Conservation (phyloP, 208 protist genomes). For the Acanthamoeba royreba region DNA sequence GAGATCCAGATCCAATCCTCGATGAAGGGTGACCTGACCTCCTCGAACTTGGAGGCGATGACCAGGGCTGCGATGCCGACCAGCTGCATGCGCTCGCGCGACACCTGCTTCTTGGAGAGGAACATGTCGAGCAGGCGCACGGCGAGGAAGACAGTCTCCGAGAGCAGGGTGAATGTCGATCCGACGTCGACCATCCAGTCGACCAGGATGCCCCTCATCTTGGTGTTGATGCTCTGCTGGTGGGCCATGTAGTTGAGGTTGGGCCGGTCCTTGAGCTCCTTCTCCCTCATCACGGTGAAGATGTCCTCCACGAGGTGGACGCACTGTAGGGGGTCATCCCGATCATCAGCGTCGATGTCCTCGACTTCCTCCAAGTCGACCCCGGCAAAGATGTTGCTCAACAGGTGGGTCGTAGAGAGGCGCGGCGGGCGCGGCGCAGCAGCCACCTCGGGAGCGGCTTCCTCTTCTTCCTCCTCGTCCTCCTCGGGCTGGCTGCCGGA, state of each 20-base stretch:
- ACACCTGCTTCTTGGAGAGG: not conserved
- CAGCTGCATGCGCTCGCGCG: constrained; percentile 17
- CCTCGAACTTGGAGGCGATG: constrained; percentile 52
- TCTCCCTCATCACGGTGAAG: not conserved
- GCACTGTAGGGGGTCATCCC: constrained; percentile 37
- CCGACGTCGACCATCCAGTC: constrained; percentile 77
- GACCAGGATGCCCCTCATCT: constrained; percentile 67
- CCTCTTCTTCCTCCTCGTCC: not conserved
- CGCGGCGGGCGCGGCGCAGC: not conserved
- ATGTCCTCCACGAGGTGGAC: constrained; percentile 27
- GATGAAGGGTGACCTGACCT: constrained; percentile 23
- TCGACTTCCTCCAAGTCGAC: constrained; percentile 16
- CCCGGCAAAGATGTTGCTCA: constrained; percentile 21
- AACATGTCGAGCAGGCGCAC: constrained; percentile 71
- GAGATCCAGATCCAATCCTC: constrained; percentile 47
- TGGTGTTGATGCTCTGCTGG: constrained; percentile 11
- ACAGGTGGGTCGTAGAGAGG: not conserved
- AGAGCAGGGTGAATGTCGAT: constrained; percentile 57
- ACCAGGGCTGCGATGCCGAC: constrained; percentile 35
- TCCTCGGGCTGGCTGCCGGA: not conserved
- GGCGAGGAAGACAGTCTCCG: constrained; percentile 75
- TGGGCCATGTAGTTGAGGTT: constrained; percentile 7
- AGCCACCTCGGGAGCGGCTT: too few relatives aligned
- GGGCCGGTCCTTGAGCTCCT: not conserved
- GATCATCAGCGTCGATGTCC: constrained; percentile 36